A percentile compares a stretch with the other conserved stretches of the same genome.
phyloP scores from a whole-genome alignment of 768 basidiomycete species.

The Mrakia blollopis region DNA sequence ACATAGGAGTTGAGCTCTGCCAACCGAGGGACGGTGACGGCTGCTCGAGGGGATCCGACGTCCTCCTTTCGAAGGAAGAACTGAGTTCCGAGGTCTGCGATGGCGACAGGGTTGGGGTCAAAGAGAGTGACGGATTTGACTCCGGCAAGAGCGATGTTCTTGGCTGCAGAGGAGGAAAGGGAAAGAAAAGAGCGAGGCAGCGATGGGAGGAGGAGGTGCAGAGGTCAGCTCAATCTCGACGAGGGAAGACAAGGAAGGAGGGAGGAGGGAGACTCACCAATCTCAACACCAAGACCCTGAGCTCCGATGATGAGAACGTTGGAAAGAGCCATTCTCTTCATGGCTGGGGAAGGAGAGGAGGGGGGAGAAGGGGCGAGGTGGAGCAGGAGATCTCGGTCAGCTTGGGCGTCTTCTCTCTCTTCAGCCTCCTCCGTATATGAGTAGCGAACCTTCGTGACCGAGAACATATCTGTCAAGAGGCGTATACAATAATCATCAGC shows the following conservation, averaged over 20 bases:
- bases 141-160: slow-evolving; percentile 89
- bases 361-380: not conserved
- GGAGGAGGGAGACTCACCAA: slow-evolving; percentile 55
- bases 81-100: slow-evolving; percentile 91
- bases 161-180: slow-evolving; percentile 54
- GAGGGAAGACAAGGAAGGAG: not conserved
- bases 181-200: not conserved
- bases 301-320: slow-evolving; percentile 90
- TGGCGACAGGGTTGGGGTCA: slow-evolving; percentile 79
- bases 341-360: slow-evolving; percentile 55
- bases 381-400: not conserved
- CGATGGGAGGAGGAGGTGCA: not conserved
- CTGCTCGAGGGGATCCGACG: slow-evolving; percentile 79
- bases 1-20: slow-evolving; percentile 95
- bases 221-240: slow-evolving; percentile 2
- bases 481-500: slow-evolving; percentile 34
- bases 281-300: slow-evolving; percentile 90
- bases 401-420: not conserved
- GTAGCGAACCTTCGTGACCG: slow-evolving; percentile 77
- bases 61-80: slow-evolving; percentile 89
- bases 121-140: slow-evolving; percentile 95
- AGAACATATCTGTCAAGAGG: slow-evolving; percentile 69
- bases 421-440: not conserved
- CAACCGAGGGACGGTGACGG: slow-evolving; percentile 77
- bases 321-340: slow-evolving; percentile 97